These are phyloP conservation scores for Euphorbia lathyris DNA, from an alignment of 345 rosid genomes.

Conservation along the genomic window DNA sequence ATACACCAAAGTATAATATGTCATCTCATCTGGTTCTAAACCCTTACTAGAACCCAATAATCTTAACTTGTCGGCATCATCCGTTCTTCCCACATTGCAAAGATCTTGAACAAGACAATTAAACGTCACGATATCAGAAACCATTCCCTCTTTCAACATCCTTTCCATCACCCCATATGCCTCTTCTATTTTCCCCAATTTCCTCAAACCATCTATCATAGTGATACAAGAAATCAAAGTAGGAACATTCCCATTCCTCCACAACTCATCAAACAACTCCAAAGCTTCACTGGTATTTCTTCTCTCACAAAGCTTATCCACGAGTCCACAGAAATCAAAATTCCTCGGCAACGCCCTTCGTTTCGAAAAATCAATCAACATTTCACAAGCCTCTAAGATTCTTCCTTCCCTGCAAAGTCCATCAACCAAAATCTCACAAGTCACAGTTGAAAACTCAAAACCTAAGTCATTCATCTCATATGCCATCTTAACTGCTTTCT, in stretches of 20 bases:
- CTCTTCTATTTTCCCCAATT: conserved; percentile 42
- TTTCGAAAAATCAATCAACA: conserved; percentile 58
- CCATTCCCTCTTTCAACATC: conserved; percentile 50
- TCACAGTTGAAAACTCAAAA: conserved; percentile 51
- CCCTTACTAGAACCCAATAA: conserved; percentile 60
- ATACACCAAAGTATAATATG: conserved; percentile 51
- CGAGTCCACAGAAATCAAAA: conserved; percentile 56
- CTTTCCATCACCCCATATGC: conserved; percentile 55
- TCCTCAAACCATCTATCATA: conserved; percentile 75
- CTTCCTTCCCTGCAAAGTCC: conserved; percentile 60
- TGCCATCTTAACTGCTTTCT: conserved; percentile 69
- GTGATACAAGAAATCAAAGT: conserved; percentile 72
- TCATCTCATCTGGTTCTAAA: conserved; percentile 52
- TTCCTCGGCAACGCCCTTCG: conserved; percentile 53
- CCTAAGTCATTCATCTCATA: conserved; percentile 77
- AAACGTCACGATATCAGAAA: conserved; percentile 75
- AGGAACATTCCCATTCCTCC: conserved; percentile 58
- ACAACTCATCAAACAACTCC: conserved; percentile 52
- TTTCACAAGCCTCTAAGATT: conserved; percentile 45
- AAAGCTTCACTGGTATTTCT: conserved; percentile 48
- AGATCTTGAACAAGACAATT: conserved; percentile 74
- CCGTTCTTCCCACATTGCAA: conserved; percentile 49
- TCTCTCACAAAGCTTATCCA: conserved; percentile 53
- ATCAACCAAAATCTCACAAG: conserved; percentile 81
- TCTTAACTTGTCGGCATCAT: conserved; percentile 60